phyloP scores from a whole-genome alignment of 2,329 filamentous ascomycete species.

The Ophiostoma quercus region DNA sequence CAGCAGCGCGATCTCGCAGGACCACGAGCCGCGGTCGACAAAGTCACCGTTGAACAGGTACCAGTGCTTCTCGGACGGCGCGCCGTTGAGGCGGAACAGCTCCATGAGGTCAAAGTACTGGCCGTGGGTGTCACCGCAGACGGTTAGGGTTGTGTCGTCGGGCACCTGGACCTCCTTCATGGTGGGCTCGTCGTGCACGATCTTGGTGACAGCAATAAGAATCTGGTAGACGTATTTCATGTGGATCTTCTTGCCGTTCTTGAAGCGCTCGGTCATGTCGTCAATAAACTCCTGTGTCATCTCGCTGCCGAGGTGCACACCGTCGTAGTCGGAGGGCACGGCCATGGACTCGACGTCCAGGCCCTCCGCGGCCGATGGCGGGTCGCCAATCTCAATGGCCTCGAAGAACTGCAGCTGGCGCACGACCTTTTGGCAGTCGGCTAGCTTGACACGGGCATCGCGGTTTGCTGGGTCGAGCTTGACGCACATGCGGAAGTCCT shows the following conservation, averaged over 20 bases:
- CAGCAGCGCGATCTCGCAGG: conserved; percentile 88
- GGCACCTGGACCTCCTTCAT: conserved; percentile 92
- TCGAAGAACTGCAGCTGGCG: conserved; percentile 88
- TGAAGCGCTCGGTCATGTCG: conserved; percentile 95
- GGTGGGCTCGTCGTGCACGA: conserved; percentile 87
- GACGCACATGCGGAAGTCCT: conserved; percentile 87
- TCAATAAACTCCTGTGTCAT: conserved; percentile 98
- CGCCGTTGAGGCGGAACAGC: conserved; percentile 87
- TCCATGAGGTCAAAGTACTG: conserved; percentile 98
- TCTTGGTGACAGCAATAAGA: conserved; percentile 78
- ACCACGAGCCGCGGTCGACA: conserved; percentile 96
- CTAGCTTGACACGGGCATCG: conserved; percentile 82
- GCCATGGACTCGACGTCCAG: conserved; percentile 81
- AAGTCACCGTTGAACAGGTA: conserved; percentile 99
- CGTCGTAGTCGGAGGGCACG: conserved; percentile 81
- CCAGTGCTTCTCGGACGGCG: conserved; percentile 76
- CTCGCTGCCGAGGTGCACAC: conserved; percentile 65
- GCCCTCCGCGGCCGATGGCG: conserved; percentile 85
- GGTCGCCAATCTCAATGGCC: conserved; percentile 88
- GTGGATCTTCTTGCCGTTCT: conserved; percentile 89
- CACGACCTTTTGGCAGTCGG: conserved; percentile 92
- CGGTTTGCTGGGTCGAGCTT: conserved; percentile 83
- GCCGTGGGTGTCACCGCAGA: conserved; percentile 95
- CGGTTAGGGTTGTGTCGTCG: conserved; percentile 73
- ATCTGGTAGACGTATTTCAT: conserved; percentile 98